Evolutionary conservation across 768 basidiomycete species (phyloP), one percentile per base, ranked within the genome.

Genomic region (Gymnopilus junonius): DNA sequence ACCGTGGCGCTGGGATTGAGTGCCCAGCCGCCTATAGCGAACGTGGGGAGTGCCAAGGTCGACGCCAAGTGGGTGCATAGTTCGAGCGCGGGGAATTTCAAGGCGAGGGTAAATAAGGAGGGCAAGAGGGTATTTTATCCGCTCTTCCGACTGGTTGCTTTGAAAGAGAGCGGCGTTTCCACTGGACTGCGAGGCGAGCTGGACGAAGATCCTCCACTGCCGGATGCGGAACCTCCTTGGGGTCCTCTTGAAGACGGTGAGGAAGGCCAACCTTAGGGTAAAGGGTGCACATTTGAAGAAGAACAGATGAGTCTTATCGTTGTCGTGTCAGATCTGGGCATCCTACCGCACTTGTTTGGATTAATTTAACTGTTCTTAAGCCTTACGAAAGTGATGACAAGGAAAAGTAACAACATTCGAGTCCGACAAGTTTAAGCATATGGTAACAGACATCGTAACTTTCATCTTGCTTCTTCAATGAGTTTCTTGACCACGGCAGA

Each of bases 81-180:
- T 40, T 62, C 55, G 4, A 54, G 34, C 50, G 58, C 71, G 2
- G 74, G 74, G 3, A 70, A 73, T 43, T 74, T 75, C 61, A 75
- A 70, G 57, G 56, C 65, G 1, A 67, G 64, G 35, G 65, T 71
- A 15, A 65, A 73, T 42, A 66, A 56, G 29, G 63, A 55, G 27
- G 71, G 71, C 1, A 63, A 70, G 12, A 63, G 72, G 20, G 51
- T 31, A 4, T 77, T 62, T 64, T 72, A 66, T 50, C 76, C 76
- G 17, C 59, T 77, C 14, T 76, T 73, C 43, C 67, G 71, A 29
- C 69, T 77, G 2, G 75, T 73, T 15, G 69, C 74, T 4, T 64
- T 75, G 48, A 65, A 62, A 27, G 72, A 72, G 20, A 61, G 58
- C 23, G 64, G 55, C 4, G 46, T 62, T 10, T 58, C 67, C 14